Evolutionary conservation across 768 basidiomycete species (phyloP).

Genomic region (Candolleomyces efflorescens): DNA sequence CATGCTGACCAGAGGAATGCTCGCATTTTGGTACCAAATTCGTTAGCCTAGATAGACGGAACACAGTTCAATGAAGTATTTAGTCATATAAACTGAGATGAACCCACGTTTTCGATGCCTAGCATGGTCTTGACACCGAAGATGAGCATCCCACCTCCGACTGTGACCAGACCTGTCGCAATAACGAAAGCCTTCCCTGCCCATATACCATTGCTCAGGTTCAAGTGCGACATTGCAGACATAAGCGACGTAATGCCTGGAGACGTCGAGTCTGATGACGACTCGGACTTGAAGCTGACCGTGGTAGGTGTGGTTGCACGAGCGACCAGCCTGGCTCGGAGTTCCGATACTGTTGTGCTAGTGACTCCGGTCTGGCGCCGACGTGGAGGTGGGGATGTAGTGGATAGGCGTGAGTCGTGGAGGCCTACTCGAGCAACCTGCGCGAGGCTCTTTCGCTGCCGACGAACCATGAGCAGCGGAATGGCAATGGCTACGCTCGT

Average conservation of each 20-base stretch:
- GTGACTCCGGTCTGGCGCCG: conserved; percentile 10
- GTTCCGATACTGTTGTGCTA: conserved; percentile 1
- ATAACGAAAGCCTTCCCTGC: conserved; percentile 62
- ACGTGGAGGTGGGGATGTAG: conserved; percentile 28
- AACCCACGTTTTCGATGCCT: conserved; percentile 49
- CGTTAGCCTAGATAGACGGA: conserved; percentile 39
- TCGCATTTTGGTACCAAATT: conserved; percentile 61
- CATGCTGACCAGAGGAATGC: conserved; percentile 38
- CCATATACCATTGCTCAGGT: conserved; percentile 49
- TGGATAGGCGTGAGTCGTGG: conserved; percentile 11
- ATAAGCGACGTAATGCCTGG: conserved; percentile 28
- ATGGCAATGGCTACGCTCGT: conserved; percentile 30
- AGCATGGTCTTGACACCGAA: conserved; percentile 48
- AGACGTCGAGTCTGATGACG: conserved; percentile 21
- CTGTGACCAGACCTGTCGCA: conserved; percentile 55
- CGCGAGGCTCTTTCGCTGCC: conserved; percentile 19
- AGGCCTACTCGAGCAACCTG: conserved; percentile 19
- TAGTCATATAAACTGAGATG: conserved; percentile 18
- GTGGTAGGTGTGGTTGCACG: conserved; percentile 10
- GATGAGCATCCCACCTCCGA: conserved; percentile 40
- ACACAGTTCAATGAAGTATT: neutral
- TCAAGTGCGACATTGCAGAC: conserved; percentile 31
- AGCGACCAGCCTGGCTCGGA: conserved; percentile 4
- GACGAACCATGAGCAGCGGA: conserved; percentile 31
- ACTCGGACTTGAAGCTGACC: conserved; percentile 14